Evolutionary conservation across 2,329 filamentous ascomycete species (phyloP).

Genomic region (Microcera coccophila): DNA sequence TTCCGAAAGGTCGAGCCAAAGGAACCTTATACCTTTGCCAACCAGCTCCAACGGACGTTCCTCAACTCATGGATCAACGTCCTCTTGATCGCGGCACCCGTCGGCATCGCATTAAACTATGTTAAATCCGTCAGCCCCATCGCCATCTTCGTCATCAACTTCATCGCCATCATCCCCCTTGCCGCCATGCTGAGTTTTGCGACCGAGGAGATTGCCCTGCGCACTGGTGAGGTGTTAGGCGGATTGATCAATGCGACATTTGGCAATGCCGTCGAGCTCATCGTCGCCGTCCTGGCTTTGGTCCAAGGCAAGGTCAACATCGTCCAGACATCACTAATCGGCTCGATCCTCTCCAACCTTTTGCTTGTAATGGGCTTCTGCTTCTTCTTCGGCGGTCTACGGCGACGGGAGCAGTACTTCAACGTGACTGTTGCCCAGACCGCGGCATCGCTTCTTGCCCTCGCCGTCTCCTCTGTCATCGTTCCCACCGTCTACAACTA

Average conservation of each 20-base stretch:
- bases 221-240: conserved; percentile 79
- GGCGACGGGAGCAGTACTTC: conserved; percentile 79
- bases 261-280: conserved; percentile 87
- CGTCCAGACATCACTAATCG: conserved; percentile 88
- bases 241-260: conserved; percentile 89
- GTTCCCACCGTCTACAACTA: conserved; percentile 83
- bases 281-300: conserved; percentile 82
- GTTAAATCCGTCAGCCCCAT: conserved; percentile 51
- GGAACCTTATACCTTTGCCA: conserved; percentile 54
- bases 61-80: conserved; percentile 86
- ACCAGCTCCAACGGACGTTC: conserved; percentile 69
- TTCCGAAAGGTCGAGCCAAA: conserved; percentile 48
- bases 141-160: conserved; percentile 82
- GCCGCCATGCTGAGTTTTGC: conserved; percentile 83
- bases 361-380: conserved; percentile 87
- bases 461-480: conserved; percentile 77
- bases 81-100: conserved; percentile 71
- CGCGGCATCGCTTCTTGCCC: conserved; percentile 72
- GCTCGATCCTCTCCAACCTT: conserved; percentile 86
- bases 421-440: conserved; percentile 91
- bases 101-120: conserved; percentile 73
- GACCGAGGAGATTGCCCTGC: conserved; percentile 82
- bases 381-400: conserved; percentile 82
- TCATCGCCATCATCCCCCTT: conserved; percentile 86
- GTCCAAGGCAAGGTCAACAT: conserved; percentile 71